Evolutionary conservation across 2,329 filamentous ascomycete species (phyloP).

Genomic region (Alternaria tenuissima): DNA sequence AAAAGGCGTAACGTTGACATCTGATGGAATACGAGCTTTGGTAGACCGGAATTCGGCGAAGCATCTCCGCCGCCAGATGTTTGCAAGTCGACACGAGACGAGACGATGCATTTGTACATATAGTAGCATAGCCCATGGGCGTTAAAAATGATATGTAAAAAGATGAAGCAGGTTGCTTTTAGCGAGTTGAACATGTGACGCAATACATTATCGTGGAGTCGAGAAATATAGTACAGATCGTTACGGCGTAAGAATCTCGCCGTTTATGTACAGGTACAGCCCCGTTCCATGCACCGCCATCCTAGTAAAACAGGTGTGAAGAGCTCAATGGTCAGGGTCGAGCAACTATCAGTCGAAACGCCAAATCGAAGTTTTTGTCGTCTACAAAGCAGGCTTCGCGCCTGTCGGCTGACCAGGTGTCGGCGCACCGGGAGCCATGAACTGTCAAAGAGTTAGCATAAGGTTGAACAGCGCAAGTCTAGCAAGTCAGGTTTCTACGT

Average conservation of each 20-base stretch:
- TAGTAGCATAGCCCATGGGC: constrained; percentile 41
- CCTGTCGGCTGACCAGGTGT: constrained; percentile 33
- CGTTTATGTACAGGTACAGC: constrained; percentile 26
- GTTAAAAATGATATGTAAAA: constrained; percentile 22
- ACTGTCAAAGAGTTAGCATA: constrained; percentile 33
- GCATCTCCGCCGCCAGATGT: constrained; percentile 23
- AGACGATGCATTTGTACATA: constrained; percentile 42
- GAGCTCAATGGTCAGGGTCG: constrained; percentile 16
- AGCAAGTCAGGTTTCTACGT: constrained; percentile 5
- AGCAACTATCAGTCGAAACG: constrained; percentile 3
- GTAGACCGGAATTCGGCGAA: constrained; percentile 24
- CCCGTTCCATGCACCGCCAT: constrained; percentile 16
- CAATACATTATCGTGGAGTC: constrained; percentile 38
- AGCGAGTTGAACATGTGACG: constrained; percentile 17
- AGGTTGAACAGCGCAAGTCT: background rate
- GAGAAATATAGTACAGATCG: constrained; percentile 43
- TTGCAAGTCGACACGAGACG: constrained; percentile 15
- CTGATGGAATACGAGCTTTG: constrained; percentile 30
- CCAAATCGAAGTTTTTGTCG: constrained; percentile 6
- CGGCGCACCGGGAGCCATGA: constrained; percentile 44
- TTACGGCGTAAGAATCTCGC: constrained; percentile 15
- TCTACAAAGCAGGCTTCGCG: constrained; percentile 49
- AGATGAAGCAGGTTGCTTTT: background rate
- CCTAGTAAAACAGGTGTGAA: constrained; percentile 36
- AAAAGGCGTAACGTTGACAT: constrained; percentile 37